Conservation (phyloP, 1,284 basidiomycete species). For the Apiotrichum akiyoshidainum region DNA sequence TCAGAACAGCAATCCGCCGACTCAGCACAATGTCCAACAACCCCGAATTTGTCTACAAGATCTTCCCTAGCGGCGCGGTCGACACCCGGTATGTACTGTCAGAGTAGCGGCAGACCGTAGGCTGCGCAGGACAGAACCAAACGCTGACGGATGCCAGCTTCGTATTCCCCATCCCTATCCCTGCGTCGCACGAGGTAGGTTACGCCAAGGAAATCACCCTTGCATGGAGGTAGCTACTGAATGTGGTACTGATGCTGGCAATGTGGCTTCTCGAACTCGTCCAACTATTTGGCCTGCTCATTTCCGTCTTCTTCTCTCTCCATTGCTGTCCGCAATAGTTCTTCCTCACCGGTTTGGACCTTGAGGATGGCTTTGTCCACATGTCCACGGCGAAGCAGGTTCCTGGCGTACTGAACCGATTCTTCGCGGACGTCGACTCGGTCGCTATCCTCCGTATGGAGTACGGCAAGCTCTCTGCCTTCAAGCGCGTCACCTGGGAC, state of each 20-base stretch:
- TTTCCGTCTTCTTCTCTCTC: no score
- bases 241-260: background rate
- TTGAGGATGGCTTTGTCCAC: slow-evolving; percentile 59
- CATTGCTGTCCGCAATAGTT: slow-evolving; percentile 26
- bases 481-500: slow-evolving; percentile 41
- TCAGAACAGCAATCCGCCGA: slow-evolving; percentile 9
- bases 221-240: slow-evolving; percentile 23
- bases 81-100: slow-evolving; percentile 36
- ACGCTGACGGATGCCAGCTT: slow-evolving; percentile 5
- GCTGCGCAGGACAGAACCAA: background rate
- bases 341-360: slow-evolving; percentile 38
- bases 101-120: background rate
- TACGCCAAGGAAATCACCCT: slow-evolving; percentile 25
- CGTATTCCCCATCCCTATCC: slow-evolving; percentile 34
- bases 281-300: no score
- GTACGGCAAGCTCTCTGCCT: slow-evolving; percentile 32
- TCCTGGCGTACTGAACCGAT: slow-evolving; percentile 57
- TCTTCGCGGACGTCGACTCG: slow-evolving; percentile 54
- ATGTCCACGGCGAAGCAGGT: slow-evolving; percentile 61
- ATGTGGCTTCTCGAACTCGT: no score
- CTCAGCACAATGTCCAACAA: slow-evolving; percentile 24
- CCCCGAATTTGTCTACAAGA: slow-evolving; percentile 48
- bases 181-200: slow-evolving; percentile 27
- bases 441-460: slow-evolving; percentile 58
- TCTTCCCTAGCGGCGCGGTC: slow-evolving; percentile 42